phyloP scores from a whole-genome alignment of 1,284 basidiomycete species.

The Boletellus sp. region DNA sequence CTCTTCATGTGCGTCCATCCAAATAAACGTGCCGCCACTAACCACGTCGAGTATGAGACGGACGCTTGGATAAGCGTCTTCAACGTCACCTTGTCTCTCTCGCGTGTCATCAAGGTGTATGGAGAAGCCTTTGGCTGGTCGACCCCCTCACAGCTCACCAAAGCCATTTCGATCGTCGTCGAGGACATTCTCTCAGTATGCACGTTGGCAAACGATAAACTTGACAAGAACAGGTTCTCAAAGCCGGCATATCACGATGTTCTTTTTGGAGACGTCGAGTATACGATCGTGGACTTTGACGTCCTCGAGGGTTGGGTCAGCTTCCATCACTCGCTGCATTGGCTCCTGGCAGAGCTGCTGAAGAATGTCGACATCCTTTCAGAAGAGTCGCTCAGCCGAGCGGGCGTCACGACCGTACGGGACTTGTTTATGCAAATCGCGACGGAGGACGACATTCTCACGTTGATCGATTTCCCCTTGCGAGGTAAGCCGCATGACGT shows the following conservation, averaged over 20 bases:
- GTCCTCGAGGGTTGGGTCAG: slow-evolving; percentile 82
- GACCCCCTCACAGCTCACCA: slow-evolving; percentile 56
- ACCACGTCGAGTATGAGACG: slow-evolving; percentile 90
- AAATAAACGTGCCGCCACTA: slow-evolving; percentile 76
- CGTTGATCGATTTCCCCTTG: slow-evolving; percentile 81
- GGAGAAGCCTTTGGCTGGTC: slow-evolving; percentile 75
- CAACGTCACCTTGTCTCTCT: slow-evolving; percentile 85
- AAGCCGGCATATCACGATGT: slow-evolving; percentile 63
- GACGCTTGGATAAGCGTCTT: slow-evolving; percentile 94
- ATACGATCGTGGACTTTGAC: slow-evolving; percentile 70
- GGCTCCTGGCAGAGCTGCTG: slow-evolving; percentile 87
- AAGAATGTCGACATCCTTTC: slow-evolving; percentile 73
- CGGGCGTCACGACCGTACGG: slow-evolving; percentile 53
- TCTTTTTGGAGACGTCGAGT: slow-evolving; percentile 57
- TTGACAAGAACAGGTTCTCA: slow-evolving; percentile 64
- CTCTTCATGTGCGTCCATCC: slow-evolving; percentile 91
- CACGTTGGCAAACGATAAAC: slow-evolving; percentile 57
- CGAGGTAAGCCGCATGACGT: slow-evolving; percentile 54
- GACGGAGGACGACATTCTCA: slow-evolving; percentile 61
- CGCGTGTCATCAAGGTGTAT: slow-evolving; percentile 83
- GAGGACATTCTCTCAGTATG: slow-evolving; percentile 74
- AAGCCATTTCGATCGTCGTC: slow-evolving; percentile 68
- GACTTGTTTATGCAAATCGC: slow-evolving; percentile 59
- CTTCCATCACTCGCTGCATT: slow-evolving; percentile 94
- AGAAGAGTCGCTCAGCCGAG: slow-evolving; percentile 48